A percentile compares a stretch with the other conserved stretches of the same genome.
Evolutionary conservation across 495 filamentous ascomycete genomes (phyloP).

Genomic region (Trichoderma reesei): DNA sequence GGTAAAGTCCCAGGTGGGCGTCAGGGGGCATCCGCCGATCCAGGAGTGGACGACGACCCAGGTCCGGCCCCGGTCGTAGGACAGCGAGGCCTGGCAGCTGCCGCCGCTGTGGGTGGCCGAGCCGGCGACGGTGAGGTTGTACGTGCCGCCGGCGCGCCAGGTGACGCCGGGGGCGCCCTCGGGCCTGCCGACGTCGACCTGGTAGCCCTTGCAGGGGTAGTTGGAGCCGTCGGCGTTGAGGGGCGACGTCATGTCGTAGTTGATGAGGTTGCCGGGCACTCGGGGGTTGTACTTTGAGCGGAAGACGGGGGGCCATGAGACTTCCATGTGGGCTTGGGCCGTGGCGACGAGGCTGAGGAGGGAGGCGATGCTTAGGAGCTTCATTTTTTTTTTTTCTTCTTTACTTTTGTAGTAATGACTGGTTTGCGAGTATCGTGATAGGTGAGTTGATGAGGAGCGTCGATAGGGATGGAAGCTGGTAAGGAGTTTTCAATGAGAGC

Average conservation of each 20-base stretch:
- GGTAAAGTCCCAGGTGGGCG: constrained; percentile 46
- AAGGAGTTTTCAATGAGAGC: too few species aligned
- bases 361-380: constrained; percentile 12
- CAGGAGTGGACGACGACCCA: constrained; percentile 59
- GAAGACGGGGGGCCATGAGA: constrained; percentile 48
- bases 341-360: constrained; percentile 19
- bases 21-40: constrained; percentile 50
- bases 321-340: constrained; percentile 43
- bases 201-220: constrained; percentile 63
- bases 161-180: constrained; percentile 37
- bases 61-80: constrained; percentile 50
- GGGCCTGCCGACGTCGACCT: constrained; percentile 38
- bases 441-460: too few species aligned
- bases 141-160: constrained; percentile 44
- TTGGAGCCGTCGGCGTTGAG: constrained; percentile 30
- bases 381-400: too few species aligned
- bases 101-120: constrained; percentile 53
- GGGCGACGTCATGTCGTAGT: constrained; percentile 54
- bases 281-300: constrained; percentile 43
- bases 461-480: too few species aligned
- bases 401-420: too few species aligned
- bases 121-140: constrained; percentile 50
- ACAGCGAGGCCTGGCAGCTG: constrained; percentile 53
- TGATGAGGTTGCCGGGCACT: constrained; percentile 22
- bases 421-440: too few species aligned